Conservation (phyloP, 495 filamentous ascomycete species). For the Letharia columbiana region DNA sequence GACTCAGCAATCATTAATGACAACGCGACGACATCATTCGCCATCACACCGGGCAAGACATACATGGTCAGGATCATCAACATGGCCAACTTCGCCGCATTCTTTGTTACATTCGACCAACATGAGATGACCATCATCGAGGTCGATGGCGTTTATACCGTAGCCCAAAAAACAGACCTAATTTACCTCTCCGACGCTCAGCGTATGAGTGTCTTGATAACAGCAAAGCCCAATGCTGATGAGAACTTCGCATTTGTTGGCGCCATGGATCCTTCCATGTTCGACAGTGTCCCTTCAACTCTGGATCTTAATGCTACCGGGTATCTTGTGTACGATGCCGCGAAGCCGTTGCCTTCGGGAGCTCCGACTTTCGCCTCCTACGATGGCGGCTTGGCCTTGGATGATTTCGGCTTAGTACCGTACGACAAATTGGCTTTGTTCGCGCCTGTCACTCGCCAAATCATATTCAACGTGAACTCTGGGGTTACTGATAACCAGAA, state of each 20-base stretch:
- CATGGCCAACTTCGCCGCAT: constrained; percentile 58
- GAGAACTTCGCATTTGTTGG: constrained; percentile 47
- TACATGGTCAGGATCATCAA: constrained; percentile 77
- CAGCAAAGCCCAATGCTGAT: constrained; percentile 41
- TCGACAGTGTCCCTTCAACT: constrained; percentile 23
- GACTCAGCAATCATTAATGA: constrained; percentile 11
- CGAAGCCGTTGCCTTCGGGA: background rate
- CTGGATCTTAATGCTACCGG: constrained; percentile 8
- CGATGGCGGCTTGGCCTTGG: background rate
- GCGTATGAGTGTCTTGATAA: constrained; percentile 55
- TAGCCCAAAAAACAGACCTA: constrained; percentile 40
- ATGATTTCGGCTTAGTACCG: constrained; percentile 4
- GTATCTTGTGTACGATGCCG: background rate
- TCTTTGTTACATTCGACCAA: constrained; percentile 66
- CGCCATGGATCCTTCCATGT: constrained; percentile 46
- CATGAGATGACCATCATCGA: constrained; percentile 55
- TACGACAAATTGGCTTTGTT: constrained; percentile 6
- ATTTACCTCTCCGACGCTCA: constrained; percentile 56
- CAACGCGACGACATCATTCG: constrained; percentile 37
- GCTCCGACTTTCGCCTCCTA: constrained; percentile 1
- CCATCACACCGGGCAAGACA: constrained; percentile 62
- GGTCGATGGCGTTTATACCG: constrained; percentile 46
- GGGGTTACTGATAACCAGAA: constrained; percentile 7
- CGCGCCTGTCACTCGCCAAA: background rate
- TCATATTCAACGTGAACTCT: constrained; percentile 5